Conservation (phyloP, 2,329 filamentous ascomycete genomes). For the Phaeophleospora eucalypticola region DNA sequence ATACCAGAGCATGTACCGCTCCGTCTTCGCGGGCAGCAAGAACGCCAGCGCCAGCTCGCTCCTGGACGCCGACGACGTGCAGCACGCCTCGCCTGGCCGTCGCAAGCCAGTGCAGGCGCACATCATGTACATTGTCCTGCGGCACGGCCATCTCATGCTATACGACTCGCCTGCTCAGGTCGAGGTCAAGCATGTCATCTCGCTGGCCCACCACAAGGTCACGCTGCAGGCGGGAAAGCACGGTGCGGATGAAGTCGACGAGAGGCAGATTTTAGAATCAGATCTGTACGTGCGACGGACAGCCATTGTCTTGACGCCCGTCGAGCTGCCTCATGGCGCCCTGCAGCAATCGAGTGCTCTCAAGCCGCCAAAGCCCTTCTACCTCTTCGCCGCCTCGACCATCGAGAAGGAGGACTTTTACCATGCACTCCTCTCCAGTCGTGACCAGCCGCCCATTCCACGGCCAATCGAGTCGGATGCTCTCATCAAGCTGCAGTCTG, state of each 20-base stretch:
- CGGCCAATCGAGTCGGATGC: slow-evolving; percentile 77
- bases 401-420: slow-evolving; percentile 99
- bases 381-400: slow-evolving; percentile 88
- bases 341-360: slow-evolving; percentile 16
- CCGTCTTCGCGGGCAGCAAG: slow-evolving; percentile 79
- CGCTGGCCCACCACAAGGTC: slow-evolving; percentile 79
- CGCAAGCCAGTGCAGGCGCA: slow-evolving; percentile 23
- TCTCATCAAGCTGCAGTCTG: slow-evolving; percentile 84
- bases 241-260: slow-evolving; percentile 42
- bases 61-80: slow-evolving; percentile 15
- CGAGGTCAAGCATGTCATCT: slow-evolving; percentile 94
- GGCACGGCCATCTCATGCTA: slow-evolving; percentile 93
- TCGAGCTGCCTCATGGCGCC: slow-evolving; percentile 20
- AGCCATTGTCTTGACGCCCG: slow-evolving; percentile 31
- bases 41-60: slow-evolving; percentile 32
- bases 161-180: slow-evolving; percentile 94
- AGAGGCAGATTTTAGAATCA: slow-evolving; percentile 71
- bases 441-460: slow-evolving; percentile 62
- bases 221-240: slow-evolving; percentile 70
- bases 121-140: slow-evolving; percentile 41
- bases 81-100: slow-evolving; percentile 5
- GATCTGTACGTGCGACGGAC: slow-evolving; percentile 88
- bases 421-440: slow-evolving; percentile 77
- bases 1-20: slow-evolving; percentile 97
- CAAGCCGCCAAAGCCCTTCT: slow-evolving; percentile 69